Conservation (phyloP, 108 stramenopile species). For the Cylindrotheca fusiformis region DNA sequence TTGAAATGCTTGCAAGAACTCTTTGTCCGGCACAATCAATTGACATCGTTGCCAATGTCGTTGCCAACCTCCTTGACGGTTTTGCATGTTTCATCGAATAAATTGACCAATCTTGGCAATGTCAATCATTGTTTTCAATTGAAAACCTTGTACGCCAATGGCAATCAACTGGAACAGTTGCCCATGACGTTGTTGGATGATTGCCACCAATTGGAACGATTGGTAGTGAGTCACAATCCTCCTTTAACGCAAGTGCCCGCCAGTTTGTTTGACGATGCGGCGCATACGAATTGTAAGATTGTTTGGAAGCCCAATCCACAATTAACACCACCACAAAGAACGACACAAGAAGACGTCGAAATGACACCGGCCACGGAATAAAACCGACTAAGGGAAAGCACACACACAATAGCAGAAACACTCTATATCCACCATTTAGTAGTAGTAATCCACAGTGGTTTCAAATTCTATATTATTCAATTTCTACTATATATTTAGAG, state of each 20-base stretch:
- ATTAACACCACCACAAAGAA: conserved; percentile 2
- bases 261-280: background rate
- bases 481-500: no score
- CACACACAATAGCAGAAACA: no score
- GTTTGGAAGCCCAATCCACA: conserved; percentile 23
- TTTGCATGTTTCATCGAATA: conserved; percentile 60
- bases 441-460: no score
- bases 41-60: conserved; percentile 27
- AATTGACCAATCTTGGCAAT: conserved; percentile 29
- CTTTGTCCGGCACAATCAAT: conserved; percentile 38
- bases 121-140: conserved; percentile 17
- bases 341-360: background rate
- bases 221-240: conserved; percentile 51
- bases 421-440: no score
- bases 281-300: background rate
- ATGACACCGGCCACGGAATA: background rate
- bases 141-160: conserved; percentile 50
- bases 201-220: conserved; percentile 27
- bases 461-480: no score
- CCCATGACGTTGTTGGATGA: conserved; percentile 31
- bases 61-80: conserved; percentile 34
- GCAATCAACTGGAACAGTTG: conserved; percentile 35
- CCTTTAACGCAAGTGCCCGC: conserved; percentile 3
- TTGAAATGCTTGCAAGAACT: conserved; percentile 36
- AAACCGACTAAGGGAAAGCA: no score